Conservation (phyloP, 108 stramenopile genomes). For the Heterococcus sp. region DNA sequence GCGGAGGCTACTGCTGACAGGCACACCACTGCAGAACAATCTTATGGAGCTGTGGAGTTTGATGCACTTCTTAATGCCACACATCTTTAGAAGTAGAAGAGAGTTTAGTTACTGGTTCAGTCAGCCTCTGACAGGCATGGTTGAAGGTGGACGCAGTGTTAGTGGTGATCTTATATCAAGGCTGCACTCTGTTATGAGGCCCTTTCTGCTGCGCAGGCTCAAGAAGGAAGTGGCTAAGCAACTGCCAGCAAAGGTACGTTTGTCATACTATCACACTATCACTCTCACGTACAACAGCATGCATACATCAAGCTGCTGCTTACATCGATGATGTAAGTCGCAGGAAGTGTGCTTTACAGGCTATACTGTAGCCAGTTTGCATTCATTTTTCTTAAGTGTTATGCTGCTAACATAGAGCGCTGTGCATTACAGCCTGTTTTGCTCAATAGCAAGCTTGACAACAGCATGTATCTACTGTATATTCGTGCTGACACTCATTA, state of each 20-base stretch:
- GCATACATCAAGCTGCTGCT: not conserved
- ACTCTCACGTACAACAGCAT: not conserved
- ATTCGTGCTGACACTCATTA: no score
- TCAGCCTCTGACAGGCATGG: slow-evolving; percentile 87
- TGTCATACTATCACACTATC: not conserved
- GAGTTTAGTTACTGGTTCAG: slow-evolving; percentile 99
- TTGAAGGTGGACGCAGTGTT: slow-evolving; percentile 66
- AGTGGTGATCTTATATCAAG: slow-evolving; percentile 68
- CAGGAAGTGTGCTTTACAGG: no score
- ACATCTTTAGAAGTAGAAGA: slow-evolving; percentile 70
- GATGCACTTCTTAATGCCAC: slow-evolving; percentile 71
- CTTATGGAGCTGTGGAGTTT: slow-evolving; percentile 69
- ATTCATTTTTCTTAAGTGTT: no score
- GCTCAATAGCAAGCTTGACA: no score
- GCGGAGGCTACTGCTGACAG: slow-evolving; percentile 78
- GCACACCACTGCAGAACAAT: slow-evolving; percentile 58
- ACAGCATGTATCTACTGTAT: no score
- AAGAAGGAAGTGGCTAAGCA: slow-evolving; percentile 70
- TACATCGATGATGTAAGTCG: no score
- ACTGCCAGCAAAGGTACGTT: slow-evolving; percentile 3
- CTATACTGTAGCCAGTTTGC: no score
- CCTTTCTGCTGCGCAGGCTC: slow-evolving; percentile 88
- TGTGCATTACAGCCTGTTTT: no score
- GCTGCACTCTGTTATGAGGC: slow-evolving; percentile 91
- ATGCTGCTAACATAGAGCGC: no score